Evolutionary conservation across 169 alveolate species (phyloP).

Genomic region (Perkinsus olseni): DNA sequence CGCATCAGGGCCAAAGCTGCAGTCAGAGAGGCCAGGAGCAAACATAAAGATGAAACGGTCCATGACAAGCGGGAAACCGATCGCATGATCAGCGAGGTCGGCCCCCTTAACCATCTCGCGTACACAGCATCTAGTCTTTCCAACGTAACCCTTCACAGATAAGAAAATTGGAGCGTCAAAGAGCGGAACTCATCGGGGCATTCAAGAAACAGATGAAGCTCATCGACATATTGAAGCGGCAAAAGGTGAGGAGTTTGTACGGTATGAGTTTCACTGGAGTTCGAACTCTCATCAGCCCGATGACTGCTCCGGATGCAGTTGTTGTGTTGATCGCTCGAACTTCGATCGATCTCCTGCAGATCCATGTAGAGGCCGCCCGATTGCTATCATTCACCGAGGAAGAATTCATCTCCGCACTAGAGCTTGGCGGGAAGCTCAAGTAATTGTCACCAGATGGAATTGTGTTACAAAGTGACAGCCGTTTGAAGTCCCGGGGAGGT

Average conservation of each 20-base stretch:
- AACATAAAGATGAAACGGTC: constrained; percentile 38
- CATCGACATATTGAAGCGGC: constrained; percentile 64
- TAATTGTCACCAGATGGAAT: background rate
- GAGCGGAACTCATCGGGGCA: constrained; percentile 59
- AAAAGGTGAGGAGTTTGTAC: constrained; percentile 29
- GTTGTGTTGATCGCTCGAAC: background rate
- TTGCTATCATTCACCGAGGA: constrained; percentile 69
- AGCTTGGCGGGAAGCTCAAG: background rate
- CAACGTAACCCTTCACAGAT: no score
- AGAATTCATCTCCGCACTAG: constrained; percentile 43
- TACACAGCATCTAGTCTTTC: background rate
- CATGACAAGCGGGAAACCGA: constrained; percentile 44
- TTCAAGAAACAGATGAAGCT: constrained; percentile 67
- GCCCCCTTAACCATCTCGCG: background rate
- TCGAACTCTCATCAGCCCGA: no score
- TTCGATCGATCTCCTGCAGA: no score
- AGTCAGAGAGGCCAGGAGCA: constrained; percentile 44
- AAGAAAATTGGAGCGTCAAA: constrained; percentile 57
- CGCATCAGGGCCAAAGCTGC: constrained; percentile 39
- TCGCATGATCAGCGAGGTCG: constrained; percentile 42
- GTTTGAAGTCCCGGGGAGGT: no score
- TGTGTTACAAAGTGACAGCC: background rate
- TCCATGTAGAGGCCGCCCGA: constrained; percentile 71
- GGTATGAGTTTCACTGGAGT: no score
- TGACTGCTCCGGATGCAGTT: no score